Conservation (phyloP, 495 filamentous ascomycete species). For the Penicillium ochrochloron region DNA sequence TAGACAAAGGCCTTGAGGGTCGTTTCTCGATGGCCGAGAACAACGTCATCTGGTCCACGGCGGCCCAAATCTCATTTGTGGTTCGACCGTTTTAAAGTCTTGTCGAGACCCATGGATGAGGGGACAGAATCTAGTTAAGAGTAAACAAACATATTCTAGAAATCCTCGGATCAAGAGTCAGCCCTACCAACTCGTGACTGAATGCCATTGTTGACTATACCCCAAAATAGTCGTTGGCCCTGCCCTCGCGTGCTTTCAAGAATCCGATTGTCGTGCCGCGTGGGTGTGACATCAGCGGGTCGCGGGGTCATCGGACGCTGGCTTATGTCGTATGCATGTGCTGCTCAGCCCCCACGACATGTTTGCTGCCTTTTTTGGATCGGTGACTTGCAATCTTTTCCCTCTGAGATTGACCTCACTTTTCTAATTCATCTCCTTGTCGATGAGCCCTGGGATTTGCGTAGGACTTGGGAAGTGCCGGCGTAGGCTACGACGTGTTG, state of each 20-base stretch:
- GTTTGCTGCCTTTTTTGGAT: background rate
- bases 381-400: background rate
- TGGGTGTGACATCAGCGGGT: conserved; percentile 31
- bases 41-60: conserved; percentile 12
- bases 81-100: background rate
- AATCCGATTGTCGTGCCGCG: conserved; percentile 10
- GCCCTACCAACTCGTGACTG: conserved; percentile 1
- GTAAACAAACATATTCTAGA: conserved; percentile 6
- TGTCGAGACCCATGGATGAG: conserved; percentile 8
- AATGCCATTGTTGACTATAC: background rate
- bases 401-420: background rate
- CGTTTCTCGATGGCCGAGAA: too few species aligned
- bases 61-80: conserved; percentile 2
- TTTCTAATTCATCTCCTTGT: background rate
- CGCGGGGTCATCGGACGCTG: conserved; percentile 26
- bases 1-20: background rate
- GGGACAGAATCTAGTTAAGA: background rate
- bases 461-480: conserved; percentile 6
- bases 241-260: background rate
- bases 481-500: conserved; percentile 13
- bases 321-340: conserved; percentile 11
- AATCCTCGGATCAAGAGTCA: background rate
- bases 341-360: conserved; percentile 17
- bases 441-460: background rate
- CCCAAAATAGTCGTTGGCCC: background rate